Conservation (phyloP, 1,284 basidiomycete genomes). For the Neonothopanus nambi region DNA sequence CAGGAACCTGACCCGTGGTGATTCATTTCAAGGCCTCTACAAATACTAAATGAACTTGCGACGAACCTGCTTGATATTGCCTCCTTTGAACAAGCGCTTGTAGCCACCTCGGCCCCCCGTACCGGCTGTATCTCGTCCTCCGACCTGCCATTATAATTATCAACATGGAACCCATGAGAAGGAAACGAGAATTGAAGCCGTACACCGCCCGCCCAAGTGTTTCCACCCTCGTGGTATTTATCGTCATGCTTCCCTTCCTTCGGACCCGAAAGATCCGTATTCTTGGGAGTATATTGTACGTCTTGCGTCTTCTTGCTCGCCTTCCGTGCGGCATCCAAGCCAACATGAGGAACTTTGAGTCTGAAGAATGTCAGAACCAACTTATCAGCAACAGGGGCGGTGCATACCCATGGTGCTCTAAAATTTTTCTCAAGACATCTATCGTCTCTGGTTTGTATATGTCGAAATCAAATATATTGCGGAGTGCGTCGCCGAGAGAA, state of each 20-base stretch:
- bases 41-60: neutral
- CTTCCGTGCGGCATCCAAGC: constrained; percentile 56
- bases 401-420: constrained; percentile 60
- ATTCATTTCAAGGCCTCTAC: no score
- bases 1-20: constrained; percentile 41
- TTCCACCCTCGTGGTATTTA: constrained; percentile 59
- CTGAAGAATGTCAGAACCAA: constrained; percentile 30
- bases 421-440: constrained; percentile 55
- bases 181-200: constrained; percentile 24
- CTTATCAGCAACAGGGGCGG: neutral
- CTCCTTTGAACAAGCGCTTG: constrained; percentile 64
- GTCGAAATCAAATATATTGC: constrained; percentile 71
- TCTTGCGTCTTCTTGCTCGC: constrained; percentile 52
- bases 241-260: constrained; percentile 65
- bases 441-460: constrained; percentile 65
- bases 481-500: constrained; percentile 51
- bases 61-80: constrained; percentile 59
- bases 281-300: constrained; percentile 56
- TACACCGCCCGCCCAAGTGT: constrained; percentile 64
- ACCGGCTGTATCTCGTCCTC: constrained; percentile 67
- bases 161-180: constrained; percentile 4
- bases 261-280: constrained; percentile 47
- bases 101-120: constrained; percentile 65
- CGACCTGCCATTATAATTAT: constrained; percentile 40
- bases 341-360: constrained; percentile 51